These are phyloP conservation scores for Gnomoniopsis sp. DNA, from an alignment of 2,329 filamentous ascomycete genomes.

Conservation along the genomic window DNA sequence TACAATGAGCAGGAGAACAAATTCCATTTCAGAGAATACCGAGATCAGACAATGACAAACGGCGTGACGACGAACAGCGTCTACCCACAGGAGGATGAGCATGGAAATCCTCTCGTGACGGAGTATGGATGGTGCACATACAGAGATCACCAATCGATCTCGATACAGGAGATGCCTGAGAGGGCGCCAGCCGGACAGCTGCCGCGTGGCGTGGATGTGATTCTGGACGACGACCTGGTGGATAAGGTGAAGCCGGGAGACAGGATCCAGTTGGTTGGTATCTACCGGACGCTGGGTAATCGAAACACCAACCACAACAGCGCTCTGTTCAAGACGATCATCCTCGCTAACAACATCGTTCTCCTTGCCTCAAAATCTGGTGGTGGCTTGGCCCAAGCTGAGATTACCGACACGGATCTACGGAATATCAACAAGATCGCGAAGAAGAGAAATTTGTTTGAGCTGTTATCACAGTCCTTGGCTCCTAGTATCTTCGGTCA, in stretches of 20 bases:
- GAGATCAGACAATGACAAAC: constrained; percentile 96
- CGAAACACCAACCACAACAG: constrained; percentile 87
- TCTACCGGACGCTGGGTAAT: constrained; percentile 91
- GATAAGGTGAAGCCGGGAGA: constrained; percentile 95
- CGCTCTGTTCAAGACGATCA: constrained; percentile 89
- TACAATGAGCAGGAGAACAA: constrained; percentile 84
- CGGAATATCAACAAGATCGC: constrained; percentile 97
- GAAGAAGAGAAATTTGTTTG: constrained; percentile 91
- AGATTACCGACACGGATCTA: constrained; percentile 94
- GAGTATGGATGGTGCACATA: constrained; percentile 97
- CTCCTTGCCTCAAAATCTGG: constrained; percentile 94
- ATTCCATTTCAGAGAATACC: constrained; percentile 87
- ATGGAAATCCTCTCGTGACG: constrained; percentile 87
- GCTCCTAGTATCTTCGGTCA: constrained; percentile 97
- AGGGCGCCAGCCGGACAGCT: constrained; percentile 92
- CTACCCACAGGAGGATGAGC: constrained; percentile 89
- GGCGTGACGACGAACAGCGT: constrained; percentile 86
- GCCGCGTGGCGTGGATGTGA: constrained; percentile 91
- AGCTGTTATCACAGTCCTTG: constrained; percentile 87
- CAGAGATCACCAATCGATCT: constrained; percentile 94
- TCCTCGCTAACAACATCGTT: constrained; percentile 93
- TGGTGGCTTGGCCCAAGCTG: constrained; percentile 85
- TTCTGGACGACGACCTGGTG: constrained; percentile 93
- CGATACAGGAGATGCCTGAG: constrained; percentile 99
- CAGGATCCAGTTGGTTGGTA: constrained; percentile 93